A percentile compares a stretch with the other conserved stretches of the same genome.
phyloP scores from a whole-genome alignment of 2,329 filamentous ascomycete genomes.

The Didymella sp. region DNA sequence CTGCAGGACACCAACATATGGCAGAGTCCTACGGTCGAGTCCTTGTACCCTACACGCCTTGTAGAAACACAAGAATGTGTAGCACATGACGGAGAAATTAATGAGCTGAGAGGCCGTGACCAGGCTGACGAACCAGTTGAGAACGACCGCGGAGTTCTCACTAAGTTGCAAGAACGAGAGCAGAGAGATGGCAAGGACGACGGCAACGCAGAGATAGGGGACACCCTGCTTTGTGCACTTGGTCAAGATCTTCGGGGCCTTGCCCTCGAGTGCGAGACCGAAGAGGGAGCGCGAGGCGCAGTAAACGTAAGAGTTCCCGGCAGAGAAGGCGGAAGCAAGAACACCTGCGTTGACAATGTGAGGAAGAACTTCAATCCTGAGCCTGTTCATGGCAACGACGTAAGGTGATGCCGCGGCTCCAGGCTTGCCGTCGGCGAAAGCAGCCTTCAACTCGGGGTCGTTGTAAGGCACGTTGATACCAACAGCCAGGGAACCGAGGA shows the following conservation, averaged over 20 bases:
- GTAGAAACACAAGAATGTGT: conserved; percentile 75
- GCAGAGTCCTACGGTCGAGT: conserved; percentile 69
- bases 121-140: conserved; percentile 76
- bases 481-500: conserved; percentile 75
- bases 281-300: conserved; percentile 62
- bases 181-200: conserved; percentile 72
- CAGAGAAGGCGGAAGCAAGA: conserved; percentile 62
- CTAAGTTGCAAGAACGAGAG: conserved; percentile 78
- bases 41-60: conserved; percentile 73
- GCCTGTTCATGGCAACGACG: conserved; percentile 65
- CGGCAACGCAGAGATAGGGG: conserved; percentile 73
- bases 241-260: conserved; percentile 63
- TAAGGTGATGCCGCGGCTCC: conserved; percentile 73
- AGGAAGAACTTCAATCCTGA: conserved; percentile 62
- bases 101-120: conserved; percentile 72
- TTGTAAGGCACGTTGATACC: conserved; percentile 73
- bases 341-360: conserved; percentile 67
- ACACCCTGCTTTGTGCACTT: conserved; percentile 68
- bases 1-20: conserved; percentile 72
- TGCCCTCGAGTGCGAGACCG: conserved; percentile 61
- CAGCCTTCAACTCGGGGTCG: conserved; percentile 66
- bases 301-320: conserved; percentile 64
- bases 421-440: conserved; percentile 64
- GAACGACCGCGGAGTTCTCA: conserved; percentile 70
- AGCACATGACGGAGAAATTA: conserved; percentile 62